phyloP scores from a whole-genome alignment of 257 asterid genomes.

The Solanum bulbocastanum region DNA sequence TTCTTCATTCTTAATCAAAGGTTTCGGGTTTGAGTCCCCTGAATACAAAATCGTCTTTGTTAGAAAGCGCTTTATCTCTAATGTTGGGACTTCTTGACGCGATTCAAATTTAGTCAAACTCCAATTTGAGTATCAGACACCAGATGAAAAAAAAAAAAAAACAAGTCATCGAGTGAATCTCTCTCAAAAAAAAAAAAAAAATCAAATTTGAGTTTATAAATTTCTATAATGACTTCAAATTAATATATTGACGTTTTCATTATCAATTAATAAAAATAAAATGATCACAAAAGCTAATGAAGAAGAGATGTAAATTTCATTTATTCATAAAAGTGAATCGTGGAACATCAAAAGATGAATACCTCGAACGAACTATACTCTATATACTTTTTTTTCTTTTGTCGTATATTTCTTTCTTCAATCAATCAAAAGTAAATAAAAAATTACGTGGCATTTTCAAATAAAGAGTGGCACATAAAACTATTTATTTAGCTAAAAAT shows the following conservation, averaged over 20 bases:
- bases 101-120: no score
- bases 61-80: no score
- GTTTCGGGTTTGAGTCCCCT: no score
- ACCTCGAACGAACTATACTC: neutral
- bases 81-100: no score
- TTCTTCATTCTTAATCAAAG: no score
- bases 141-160: no score
- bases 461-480: neutral
- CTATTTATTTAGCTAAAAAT: neutral
- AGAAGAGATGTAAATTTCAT: neutral
- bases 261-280: neutral
- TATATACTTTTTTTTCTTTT: neutral
- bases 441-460: neutral
- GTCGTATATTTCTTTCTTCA: neutral
- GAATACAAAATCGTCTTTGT: accelerated
- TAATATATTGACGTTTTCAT: neutral
- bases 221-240: no score
- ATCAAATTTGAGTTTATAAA: no score
- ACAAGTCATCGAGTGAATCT: neutral
- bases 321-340: neutral
- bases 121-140: no score
- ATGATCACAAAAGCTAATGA: neutral
- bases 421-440: neutral
- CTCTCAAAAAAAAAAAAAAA: neutral
- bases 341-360: neutral